Conservation (phyloP, 768 basidiomycete species). For the Pulveroboletus sp. region DNA sequence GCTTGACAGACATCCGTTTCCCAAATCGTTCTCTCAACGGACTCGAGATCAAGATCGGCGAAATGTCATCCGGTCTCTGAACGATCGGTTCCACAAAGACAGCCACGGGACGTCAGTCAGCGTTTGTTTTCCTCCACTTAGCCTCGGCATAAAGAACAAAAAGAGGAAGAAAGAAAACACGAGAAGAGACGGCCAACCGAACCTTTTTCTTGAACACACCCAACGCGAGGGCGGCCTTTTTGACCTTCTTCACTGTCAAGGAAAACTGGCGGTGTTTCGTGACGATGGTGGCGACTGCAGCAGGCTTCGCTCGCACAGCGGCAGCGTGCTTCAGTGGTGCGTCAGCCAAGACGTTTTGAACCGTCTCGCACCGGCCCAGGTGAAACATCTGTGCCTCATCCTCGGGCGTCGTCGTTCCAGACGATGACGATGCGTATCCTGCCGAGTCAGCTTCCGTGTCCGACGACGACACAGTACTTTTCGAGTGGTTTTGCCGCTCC, state of each 20-base stretch:
- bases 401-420: constrained; percentile 30
- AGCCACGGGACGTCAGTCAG: too few relatives aligned
- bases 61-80: constrained; percentile 23
- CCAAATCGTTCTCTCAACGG: constrained; percentile 29
- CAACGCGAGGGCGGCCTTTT: constrained; percentile 15
- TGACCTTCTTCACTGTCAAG: constrained; percentile 22
- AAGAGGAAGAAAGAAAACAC: not conserved
- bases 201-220: constrained; percentile 26
- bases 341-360: constrained; percentile 3
- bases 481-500: not conserved
- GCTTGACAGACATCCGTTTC: constrained; percentile 23
- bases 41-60: constrained; percentile 21
- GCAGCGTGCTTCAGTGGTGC: not conserved
- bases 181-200: not conserved
- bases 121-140: not conserved
- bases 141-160: not conserved
- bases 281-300: not conserved
- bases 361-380: constrained; percentile 6
- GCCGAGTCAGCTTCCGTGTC: constrained; percentile 22
- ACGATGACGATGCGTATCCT: constrained; percentile 27
- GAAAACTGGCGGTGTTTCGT: constrained; percentile 14
- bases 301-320: not conserved
- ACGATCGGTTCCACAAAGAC: not conserved
- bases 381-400: constrained; percentile 24
- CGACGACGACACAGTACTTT: constrained; percentile 6